Percentiles rank a stretch among this genome's conserved stretches.
Evolutionary conservation across 2,329 filamentous ascomycete genomes (phyloP).

Genomic region (Neopestalotiopsis rosae): DNA sequence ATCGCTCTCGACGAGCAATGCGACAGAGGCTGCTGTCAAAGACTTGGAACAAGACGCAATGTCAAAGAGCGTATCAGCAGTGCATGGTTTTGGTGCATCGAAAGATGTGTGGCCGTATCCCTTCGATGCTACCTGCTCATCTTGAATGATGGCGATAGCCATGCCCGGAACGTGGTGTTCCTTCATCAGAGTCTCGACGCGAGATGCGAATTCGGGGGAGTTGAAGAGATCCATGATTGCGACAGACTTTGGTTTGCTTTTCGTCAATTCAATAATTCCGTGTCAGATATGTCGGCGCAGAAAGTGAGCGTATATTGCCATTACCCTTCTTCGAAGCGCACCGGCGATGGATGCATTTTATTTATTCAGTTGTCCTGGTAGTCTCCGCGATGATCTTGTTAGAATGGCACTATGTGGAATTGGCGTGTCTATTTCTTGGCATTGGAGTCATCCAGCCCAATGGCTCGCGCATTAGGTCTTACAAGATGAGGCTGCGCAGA

Average conservation of each 20-base stretch:
- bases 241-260: background rate
- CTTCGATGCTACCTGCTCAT: conserved; percentile 24
- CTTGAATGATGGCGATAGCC: conserved; percentile 27
- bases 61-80: conserved; percentile 33
- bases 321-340: background rate
- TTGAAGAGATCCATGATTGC: background rate
- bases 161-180: conserved; percentile 30
- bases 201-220: background rate
- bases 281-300: background rate
- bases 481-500: background rate
- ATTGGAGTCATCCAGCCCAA: background rate
- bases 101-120: conserved; percentile 32
- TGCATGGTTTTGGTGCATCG: conserved; percentile 32
- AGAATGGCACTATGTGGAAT: background rate
- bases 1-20: conserved; percentile 36
- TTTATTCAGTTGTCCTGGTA: background rate
- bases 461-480: background rate
- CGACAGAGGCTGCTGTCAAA: conserved; percentile 31
- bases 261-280: background rate
- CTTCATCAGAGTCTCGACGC: background rate
- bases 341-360: background rate
- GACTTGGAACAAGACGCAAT: conserved; percentile 36
- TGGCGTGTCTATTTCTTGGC: background rate
- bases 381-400: background rate
- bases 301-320: background rate